Conservation (phyloP, 2,329 filamentous ascomycete species). For the Penicillium sp. region DNA sequence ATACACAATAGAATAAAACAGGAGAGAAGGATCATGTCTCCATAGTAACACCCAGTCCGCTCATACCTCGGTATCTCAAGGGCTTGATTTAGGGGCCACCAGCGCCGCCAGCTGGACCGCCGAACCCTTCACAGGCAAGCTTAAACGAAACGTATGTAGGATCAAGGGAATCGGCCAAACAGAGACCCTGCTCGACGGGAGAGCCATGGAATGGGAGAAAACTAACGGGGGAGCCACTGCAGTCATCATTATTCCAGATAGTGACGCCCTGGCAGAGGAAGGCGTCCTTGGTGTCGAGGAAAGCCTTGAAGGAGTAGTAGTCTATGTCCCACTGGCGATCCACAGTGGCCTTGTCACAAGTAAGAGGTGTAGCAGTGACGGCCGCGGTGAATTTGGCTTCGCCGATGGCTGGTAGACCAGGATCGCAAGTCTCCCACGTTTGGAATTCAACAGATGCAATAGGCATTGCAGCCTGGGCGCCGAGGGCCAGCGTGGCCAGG, state of each 20-base stretch:
- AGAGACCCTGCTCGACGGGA: too few species aligned
- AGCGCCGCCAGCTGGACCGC: too few species aligned
- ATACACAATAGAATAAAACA: too few species aligned
- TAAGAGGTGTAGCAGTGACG: conserved; percentile 13
- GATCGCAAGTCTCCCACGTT: conserved; percentile 19
- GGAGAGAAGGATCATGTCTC: too few species aligned
- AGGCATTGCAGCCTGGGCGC: conserved; percentile 18
- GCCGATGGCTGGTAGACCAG: conserved; percentile 12
- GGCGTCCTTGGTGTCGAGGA: conserved; percentile 21
- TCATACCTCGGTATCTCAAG: too few species aligned
- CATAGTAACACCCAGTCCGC: too few species aligned
- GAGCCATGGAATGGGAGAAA: conserved; percentile 16
- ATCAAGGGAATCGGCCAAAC: too few species aligned
- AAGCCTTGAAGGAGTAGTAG: conserved; percentile 18
- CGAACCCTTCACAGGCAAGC: too few species aligned
- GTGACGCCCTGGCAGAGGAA: conserved; percentile 16
- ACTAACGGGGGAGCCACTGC: not conserved
- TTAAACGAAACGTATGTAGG: too few species aligned
- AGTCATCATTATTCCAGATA: conserved; percentile 18
- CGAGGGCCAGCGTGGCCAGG: conserved; percentile 16
- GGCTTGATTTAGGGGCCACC: too few species aligned
- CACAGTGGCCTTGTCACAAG: conserved; percentile 21
- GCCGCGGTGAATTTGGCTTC: conserved; percentile 13
- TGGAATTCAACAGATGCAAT: conserved; percentile 20
- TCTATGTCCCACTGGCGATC: conserved; percentile 22